Percentiles rank a stretch among this genome's conserved stretches.
phyloP scores from a whole-genome alignment of 2,329 filamentous ascomycete genomes.

The Aspergillus niger region DNA sequence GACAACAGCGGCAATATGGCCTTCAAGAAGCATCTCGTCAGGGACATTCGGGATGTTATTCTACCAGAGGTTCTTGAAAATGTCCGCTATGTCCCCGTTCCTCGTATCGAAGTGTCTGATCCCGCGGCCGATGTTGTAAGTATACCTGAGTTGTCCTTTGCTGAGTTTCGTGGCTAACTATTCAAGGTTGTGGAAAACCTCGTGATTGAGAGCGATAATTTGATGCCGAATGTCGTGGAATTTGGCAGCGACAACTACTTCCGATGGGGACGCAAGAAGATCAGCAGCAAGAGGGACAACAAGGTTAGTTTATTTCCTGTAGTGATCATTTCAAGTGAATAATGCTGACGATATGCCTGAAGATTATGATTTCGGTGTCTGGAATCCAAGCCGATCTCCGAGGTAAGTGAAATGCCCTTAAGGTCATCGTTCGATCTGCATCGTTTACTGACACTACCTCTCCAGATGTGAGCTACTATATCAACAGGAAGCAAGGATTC shows the following conservation, averaged over 20 bases:
- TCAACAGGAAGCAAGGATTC: constrained; percentile 94
- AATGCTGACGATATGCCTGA: neutral
- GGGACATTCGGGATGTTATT: constrained; percentile 85
- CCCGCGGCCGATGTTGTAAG: constrained; percentile 71
- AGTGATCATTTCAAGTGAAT: neutral
- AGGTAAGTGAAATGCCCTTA: constrained; percentile 26
- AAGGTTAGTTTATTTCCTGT: constrained; percentile 45
- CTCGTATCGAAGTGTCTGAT: constrained; percentile 90
- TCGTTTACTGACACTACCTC: constrained; percentile 9
- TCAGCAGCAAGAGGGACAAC: constrained; percentile 79
- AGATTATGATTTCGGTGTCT: constrained; percentile 76
- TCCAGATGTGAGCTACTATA: constrained; percentile 83
- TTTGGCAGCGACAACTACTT: constrained; percentile 91
- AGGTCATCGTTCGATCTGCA: neutral
- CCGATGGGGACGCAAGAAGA: constrained; percentile 88
- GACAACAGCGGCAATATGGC: constrained; percentile 78
- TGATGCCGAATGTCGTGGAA: constrained; percentile 90
- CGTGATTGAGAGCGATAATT: constrained; percentile 92
- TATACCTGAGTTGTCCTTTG: neutral
- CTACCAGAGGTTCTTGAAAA: constrained; percentile 80
- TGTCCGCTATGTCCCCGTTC: constrained; percentile 85
- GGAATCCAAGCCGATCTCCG: constrained; percentile 90
- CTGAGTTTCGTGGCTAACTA: neutral
- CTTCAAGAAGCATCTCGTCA: constrained; percentile 92
- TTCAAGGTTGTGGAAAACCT: constrained; percentile 78